Conservation (phyloP, 169 alveolate species). For the Toxoplasma gondii region DNA sequence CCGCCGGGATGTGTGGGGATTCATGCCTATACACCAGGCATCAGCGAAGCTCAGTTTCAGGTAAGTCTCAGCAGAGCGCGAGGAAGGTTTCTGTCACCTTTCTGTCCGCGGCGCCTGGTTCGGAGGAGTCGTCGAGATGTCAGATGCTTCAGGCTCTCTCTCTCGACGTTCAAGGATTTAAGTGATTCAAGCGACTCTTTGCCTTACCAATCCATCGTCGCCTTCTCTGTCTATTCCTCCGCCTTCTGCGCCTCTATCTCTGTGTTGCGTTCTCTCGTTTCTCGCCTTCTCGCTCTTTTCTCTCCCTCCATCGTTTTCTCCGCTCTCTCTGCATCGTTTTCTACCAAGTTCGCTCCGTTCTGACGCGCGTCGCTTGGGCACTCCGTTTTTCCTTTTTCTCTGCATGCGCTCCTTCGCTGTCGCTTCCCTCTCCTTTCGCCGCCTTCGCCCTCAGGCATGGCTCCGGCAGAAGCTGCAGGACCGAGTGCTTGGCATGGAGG, state of each 20-base stretch:
- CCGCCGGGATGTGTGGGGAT: constrained; percentile 66
- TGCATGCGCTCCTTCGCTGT: not conserved
- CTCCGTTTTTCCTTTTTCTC: no score
- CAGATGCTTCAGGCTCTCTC: no score
- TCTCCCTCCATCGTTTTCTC: not conserved
- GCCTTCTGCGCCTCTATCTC: not conserved
- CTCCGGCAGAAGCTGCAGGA: constrained; percentile 36
- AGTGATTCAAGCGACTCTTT: no score
- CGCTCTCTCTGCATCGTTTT: not conserved
- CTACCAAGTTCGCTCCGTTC: not conserved
- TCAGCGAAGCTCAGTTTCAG: constrained; percentile 61
- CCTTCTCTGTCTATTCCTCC: no score
- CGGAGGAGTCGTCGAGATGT: no score
- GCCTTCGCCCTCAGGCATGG: not conserved
- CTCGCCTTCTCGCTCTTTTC: not conserved
- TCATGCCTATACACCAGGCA: constrained; percentile 50
- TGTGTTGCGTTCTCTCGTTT: no score
- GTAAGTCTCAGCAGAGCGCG: not conserved
- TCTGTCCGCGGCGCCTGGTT: no score
- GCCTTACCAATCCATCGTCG: no score
- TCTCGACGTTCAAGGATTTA: no score
- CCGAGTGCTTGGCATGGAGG: constrained; percentile 31
- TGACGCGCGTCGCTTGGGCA: not conserved
- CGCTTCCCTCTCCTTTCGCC: not conserved
- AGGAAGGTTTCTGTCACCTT: no score